Conservation (phyloP, 768 basidiomycete genomes). For the Trametes maxima region DNA sequence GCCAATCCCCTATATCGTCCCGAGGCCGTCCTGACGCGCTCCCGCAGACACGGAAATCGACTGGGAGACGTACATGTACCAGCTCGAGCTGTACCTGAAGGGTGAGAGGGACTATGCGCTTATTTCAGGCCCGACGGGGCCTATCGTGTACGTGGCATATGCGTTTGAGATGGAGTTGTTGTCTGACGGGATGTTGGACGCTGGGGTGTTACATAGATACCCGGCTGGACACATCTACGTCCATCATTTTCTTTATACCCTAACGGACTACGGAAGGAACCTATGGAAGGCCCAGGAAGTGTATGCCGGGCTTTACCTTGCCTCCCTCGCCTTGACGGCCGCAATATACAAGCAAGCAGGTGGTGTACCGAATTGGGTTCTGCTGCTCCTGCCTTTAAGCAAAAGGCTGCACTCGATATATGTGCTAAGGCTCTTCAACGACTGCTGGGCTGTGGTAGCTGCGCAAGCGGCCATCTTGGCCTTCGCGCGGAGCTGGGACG, state of each 20-base stretch:
- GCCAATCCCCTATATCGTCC: conserved; percentile 32
- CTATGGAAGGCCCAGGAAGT: conserved; percentile 73
- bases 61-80: conserved; percentile 95
- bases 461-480: conserved; percentile 69
- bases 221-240: conserved; percentile 92
- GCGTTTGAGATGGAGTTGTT: not conserved
- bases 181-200: not conserved
- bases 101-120: conserved; percentile 83
- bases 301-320: conserved; percentile 74
- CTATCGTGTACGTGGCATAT: conserved; percentile 69
- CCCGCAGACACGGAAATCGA: conserved; percentile 95
- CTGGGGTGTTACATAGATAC: no score
- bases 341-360: conserved; percentile 67
- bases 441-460: conserved; percentile 80
- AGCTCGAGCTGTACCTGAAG: conserved; percentile 73
- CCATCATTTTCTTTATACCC: conserved; percentile 65
- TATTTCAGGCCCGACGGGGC: conserved; percentile 90
- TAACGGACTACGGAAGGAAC: conserved; percentile 64
- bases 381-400: conserved; percentile 78
- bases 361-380: conserved; percentile 68
- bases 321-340: conserved; percentile 63
- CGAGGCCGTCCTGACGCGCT: conserved; percentile 15
- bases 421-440: conserved; percentile 90
- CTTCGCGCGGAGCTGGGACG: conserved; percentile 61
- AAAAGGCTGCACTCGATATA: conserved; percentile 95